Evolutionary conservation across 768 basidiomycete species (phyloP), one percentile per base, ranked within the genome.

Genomic region (Hydnomerulius pinastri): DNA sequence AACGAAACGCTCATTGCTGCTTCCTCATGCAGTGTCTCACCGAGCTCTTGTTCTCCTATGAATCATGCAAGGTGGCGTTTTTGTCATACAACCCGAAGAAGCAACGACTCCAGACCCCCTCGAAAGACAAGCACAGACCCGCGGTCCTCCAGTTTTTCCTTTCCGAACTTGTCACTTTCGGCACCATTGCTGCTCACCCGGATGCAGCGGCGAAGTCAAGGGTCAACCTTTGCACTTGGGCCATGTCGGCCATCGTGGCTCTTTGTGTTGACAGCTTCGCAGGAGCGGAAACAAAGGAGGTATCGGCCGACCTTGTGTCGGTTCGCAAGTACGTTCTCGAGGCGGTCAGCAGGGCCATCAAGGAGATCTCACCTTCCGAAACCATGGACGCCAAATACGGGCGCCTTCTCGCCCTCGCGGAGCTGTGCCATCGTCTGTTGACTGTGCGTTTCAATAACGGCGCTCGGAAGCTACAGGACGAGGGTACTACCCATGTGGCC

Each of bases 251-350:
- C 50, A 71, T 99, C 29, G 89, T 95, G 38, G 89, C 94, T 0
- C 78, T 99, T n/a, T 98, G 96, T 62, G 86, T 92, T 9, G 96
- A 98, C 63, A 86, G 82, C 4, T 77, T 82, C 2, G 71, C 82
- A 3, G 70, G 75, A 15, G 77, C 79, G 28, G 89, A 90, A 40
- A 64, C 77, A 46, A 96, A 93, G 68, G 92, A 92, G 25, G 74
- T 88, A 10, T 80, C 90, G 3, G 54, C 78, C 4, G 92, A 97
- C 48, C 74, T 98, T 38, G 76, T 88, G n/a, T 79, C 82, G n/a
- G 86, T 93, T n/a, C 86, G 97, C 37, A 94, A 92, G 69, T 86
- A 87, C 53, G 88, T 98, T 3, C 75, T 99, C 32, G 97, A 99
- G 59, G 86, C 89, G 3, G 79, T 98, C 48, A 86, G 85, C 56